Base-by-base conservation (phyloP, 805 yeast species). In the Yarrowia sp. region DNA sequence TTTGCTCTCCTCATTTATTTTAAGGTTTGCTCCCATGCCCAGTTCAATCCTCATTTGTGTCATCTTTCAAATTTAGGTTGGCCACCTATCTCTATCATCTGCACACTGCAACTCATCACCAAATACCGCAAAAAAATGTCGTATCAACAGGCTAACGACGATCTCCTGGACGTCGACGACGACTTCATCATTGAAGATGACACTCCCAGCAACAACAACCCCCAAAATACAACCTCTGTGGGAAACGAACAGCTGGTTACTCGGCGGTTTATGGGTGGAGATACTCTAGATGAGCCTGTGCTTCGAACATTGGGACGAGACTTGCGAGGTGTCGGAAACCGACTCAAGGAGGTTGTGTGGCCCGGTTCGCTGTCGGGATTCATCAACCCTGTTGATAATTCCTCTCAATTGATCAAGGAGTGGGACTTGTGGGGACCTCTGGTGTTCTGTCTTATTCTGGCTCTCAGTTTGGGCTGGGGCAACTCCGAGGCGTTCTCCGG, bases 281-380 rank as follows among this genome's bases (percentile, higher is more conserved):
- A 88, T 73, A 88, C 92, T 2, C 77, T 88, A 13, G 91, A 88
- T 73, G 92, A 88, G 76, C 90, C 92, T 0, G 88, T 88, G 9
- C 74, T 79, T 73, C 78, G 81, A 39, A 88, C 92, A 0, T 76
- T 88, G 9, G 71, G 77, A 72, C 77, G 86, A 43, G 86, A 83
- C 69, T 70, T 83, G 34, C 74, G 73, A 40, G 80, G 82, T 4
- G 84, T 82, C 33, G 84, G 84, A 0, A 72, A 74, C 7, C 73
- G 83, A 52, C 76, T 83, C 30, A 73, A 78, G 46, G 80, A 79
- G 69, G 84, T 83, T 0, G 71, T 83, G 10, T 81, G 84, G 79
- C 81, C 71, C 40, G 74, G 72, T 39, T 68, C 65, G 15, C 70
- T 73, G 49, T 66, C 70, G 13, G 73, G 74, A 13, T 69, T 71